These are phyloP conservation scores for Phaeophleospora eucalypticola DNA, from an alignment of 2,329 filamentous ascomycete genomes.

Conservation along the genomic window DNA sequence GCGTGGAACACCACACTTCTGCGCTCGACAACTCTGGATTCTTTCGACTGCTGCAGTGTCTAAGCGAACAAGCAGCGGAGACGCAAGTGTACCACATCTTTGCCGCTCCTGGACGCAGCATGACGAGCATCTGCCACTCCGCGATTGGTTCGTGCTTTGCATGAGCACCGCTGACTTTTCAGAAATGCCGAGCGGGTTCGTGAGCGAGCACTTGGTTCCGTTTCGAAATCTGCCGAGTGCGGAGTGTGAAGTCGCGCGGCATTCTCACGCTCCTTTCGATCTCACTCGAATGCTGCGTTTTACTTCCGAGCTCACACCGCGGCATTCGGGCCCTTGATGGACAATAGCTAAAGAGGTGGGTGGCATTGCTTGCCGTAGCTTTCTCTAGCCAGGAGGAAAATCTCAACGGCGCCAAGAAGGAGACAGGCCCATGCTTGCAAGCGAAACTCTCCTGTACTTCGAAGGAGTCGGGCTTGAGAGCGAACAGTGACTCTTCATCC, in stretches of 20 bases:
- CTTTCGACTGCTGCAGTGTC: no score
- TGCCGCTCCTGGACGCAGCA: background rate
- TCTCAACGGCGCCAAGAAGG: background rate
- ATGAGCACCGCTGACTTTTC: background rate
- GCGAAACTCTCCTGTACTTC: background rate
- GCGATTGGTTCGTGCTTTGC: no score
- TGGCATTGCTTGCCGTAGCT: background rate
- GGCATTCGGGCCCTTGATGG: no score
- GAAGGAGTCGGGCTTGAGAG: background rate
- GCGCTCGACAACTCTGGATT: no score
- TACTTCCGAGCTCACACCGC: background rate
- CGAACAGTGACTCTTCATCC: background rate
- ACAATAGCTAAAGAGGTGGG: no score
- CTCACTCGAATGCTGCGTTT: no score
- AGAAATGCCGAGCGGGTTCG: background rate
- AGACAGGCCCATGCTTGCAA: background rate
- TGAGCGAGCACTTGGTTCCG: background rate
- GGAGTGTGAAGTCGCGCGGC: background rate
- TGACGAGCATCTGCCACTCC: background rate
- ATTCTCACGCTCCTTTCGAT: no score
- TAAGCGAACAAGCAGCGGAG: no score
- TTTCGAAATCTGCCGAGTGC: background rate
- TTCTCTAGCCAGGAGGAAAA: background rate
- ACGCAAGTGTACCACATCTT: background rate
- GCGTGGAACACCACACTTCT: no score